Base-by-base conservation (phyloP, 441 rosid species). In the Erodium moschatum region DNA sequence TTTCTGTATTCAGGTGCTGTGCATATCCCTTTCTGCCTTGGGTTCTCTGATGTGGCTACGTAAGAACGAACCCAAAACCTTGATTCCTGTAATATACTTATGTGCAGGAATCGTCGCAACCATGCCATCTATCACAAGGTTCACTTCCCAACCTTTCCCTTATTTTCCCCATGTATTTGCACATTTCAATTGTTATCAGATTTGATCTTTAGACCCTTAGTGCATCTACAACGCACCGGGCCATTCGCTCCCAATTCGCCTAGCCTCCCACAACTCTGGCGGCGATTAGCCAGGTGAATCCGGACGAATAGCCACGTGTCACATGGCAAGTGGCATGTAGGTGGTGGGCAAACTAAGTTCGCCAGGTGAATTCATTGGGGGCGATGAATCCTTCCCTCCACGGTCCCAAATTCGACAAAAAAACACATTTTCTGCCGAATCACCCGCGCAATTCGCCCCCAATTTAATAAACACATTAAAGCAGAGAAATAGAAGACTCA, bases 11-110 rank as follows among this genome's bases (percentile, higher is more conserved):
- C 84, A 89, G 96, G 92, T 89, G 74, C 78, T 92, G 70, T 84
- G 90, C n/a, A 85, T 91, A 78, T 91, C 97, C 38, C 83, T 92
- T 69, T 92, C 97, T 42, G 96, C 96, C 1, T 81, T 92, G 79
- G 98, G 97, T 69, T 92, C 98, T 13, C 76, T 92, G 81, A 92
- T 92, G 87, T 92, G 97, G 97, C 93, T 92, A 50, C 87, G 97
- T 68, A 92, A 90, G 75, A 92, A 88, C 86, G 90, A 92, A 69
- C 98, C 97, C 5, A 92, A 80, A 85, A 80, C 89, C 4, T 75
- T 90, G 81, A 84, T 92, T 78, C 96, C 97, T 18, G 82, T 89
- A 73, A 86, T 92, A 63, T 92, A 92, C 81, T 77, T 82, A 1
- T 92, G 92, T 74, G 98, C 96, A 0, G 85, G 86, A 64, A 87